Evolutionary conservation across 2,329 filamentous ascomycete genomes (phyloP).

Genomic region (Reticulascus tulasneorum): DNA sequence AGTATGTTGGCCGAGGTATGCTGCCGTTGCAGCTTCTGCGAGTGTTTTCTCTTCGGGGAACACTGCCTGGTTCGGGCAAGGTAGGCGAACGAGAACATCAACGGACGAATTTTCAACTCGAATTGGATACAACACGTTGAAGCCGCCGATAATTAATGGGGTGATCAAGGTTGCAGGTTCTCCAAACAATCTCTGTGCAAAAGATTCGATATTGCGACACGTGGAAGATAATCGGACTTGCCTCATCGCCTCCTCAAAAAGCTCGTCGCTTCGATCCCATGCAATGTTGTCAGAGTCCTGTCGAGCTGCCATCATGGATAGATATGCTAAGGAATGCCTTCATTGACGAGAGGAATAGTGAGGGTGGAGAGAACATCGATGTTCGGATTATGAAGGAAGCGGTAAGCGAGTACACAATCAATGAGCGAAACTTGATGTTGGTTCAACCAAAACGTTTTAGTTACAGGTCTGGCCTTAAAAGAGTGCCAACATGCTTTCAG

Average conservation of each 20-base stretch:
- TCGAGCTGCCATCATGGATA: conserved; percentile 22
- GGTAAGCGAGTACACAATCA: no score
- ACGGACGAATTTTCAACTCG: conserved; percentile 11
- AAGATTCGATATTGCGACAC: conserved; percentile 16
- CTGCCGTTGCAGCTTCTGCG: conserved; percentile 18
- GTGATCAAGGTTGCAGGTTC: conserved; percentile 14
- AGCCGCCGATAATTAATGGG: conserved; percentile 22
- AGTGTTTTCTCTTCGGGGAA: conserved; percentile 20
- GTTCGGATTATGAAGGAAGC: no score
- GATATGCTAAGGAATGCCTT: no score
- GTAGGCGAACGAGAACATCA: conserved; percentile 18
- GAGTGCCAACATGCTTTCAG: no score
- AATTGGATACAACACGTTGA: conserved; percentile 22
- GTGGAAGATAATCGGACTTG: conserved; percentile 15
- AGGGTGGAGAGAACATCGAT: no score
- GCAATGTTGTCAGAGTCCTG: conserved; percentile 25
- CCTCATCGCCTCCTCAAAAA: conserved; percentile 20
- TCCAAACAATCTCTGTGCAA: conserved; percentile 15
- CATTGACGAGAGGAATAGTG: no score
- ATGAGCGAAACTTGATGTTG: no score
- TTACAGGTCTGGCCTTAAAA: no score
- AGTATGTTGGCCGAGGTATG: conserved; percentile 15
- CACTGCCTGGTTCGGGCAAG: conserved; percentile 14
- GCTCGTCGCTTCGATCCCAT: conserved; percentile 24
- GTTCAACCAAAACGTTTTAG: no score